These are phyloP conservation scores for Grammothele lineata DNA, from an alignment of 768 basidiomycete genomes.

Conservation along the genomic window DNA sequence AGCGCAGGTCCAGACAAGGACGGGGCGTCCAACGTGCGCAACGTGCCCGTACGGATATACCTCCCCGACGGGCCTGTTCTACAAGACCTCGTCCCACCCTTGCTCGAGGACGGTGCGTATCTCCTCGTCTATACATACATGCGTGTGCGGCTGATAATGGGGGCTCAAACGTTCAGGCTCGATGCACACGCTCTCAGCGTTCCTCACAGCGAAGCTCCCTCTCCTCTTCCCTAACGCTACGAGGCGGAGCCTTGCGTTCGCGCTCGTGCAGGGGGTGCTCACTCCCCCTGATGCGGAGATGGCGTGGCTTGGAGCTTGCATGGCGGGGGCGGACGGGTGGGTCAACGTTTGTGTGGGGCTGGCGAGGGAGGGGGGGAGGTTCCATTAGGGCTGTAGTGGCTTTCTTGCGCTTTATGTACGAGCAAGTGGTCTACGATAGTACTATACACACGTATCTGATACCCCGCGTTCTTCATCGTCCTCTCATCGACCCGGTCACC, in stretches of 20 bases:
- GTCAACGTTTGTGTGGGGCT: constrained; percentile 79
- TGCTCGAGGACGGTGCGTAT: constrained; percentile 66
- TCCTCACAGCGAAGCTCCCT: constrained; percentile 71
- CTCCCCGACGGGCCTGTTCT: constrained; percentile 87
- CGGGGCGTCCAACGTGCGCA: constrained; percentile 82
- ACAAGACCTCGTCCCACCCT: constrained; percentile 84
- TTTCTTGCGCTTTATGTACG: too few relatives aligned
- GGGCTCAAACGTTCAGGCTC: constrained; percentile 42
- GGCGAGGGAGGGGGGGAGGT: constrained; percentile 13
- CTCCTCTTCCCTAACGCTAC: constrained; percentile 61
- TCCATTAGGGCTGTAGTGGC: too few relatives aligned
- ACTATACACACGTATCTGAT: too few relatives aligned
- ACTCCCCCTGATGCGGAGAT: constrained; percentile 85
- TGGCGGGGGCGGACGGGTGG: constrained; percentile 96
- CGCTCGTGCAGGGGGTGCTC: constrained; percentile 80
- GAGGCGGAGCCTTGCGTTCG: constrained; percentile 61
- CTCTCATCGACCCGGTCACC: too few relatives aligned
- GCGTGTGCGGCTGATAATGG: background rate
- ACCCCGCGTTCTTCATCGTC: too few relatives aligned
- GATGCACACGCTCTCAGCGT: constrained; percentile 63
- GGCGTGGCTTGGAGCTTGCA: constrained; percentile 90
- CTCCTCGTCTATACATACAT: constrained; percentile 4
- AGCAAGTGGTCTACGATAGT: too few relatives aligned
- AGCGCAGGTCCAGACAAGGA: constrained; percentile 55
- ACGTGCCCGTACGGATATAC: constrained; percentile 86